Conservation (phyloP, 768 basidiomycete species). For the Lactarius pseudohatsudake region DNA sequence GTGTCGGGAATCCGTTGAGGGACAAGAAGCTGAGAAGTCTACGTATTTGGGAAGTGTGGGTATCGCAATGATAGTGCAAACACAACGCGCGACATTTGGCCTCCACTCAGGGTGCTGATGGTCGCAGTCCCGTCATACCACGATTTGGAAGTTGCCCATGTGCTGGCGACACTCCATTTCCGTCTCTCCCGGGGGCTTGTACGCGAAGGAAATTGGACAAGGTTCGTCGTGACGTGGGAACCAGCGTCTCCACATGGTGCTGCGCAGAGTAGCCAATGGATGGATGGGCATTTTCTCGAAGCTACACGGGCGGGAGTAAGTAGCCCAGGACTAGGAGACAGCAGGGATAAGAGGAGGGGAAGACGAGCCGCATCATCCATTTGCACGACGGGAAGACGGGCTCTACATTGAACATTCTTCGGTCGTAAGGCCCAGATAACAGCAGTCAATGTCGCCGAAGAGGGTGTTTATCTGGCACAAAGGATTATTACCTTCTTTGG, state of each 20-base stretch:
- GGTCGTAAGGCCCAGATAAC: too few relatives aligned
- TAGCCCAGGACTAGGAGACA: conserved; percentile 32
- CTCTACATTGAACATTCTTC: too few relatives aligned
- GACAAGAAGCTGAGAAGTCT: not conserved
- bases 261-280: conserved; percentile 87
- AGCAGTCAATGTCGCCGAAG: too few relatives aligned
- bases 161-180: conserved; percentile 95
- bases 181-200: conserved; percentile 86
- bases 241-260: conserved; percentile 91
- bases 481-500: too few relatives aligned
- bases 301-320: too few relatives aligned
- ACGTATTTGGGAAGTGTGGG: conserved; percentile 82
- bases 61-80: conserved; percentile 84
- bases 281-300: not conserved
- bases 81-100: conserved; percentile 94
- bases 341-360: too few relatives aligned
- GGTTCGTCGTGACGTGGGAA: conserved; percentile 64
- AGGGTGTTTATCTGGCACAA: too few relatives aligned
- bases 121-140: conserved; percentile 92
- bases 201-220: conserved; percentile 87
- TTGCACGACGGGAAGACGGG: too few relatives aligned
- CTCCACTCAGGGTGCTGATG: conserved; percentile 94
- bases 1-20: not conserved
- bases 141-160: conserved; percentile 88
- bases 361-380: too few relatives aligned